Evolutionary conservation across 148 eudicot genomes (phyloP), one percentile per base, ranked within the genome.

Genomic region (Amaranthus hypochondriacus): DNA sequence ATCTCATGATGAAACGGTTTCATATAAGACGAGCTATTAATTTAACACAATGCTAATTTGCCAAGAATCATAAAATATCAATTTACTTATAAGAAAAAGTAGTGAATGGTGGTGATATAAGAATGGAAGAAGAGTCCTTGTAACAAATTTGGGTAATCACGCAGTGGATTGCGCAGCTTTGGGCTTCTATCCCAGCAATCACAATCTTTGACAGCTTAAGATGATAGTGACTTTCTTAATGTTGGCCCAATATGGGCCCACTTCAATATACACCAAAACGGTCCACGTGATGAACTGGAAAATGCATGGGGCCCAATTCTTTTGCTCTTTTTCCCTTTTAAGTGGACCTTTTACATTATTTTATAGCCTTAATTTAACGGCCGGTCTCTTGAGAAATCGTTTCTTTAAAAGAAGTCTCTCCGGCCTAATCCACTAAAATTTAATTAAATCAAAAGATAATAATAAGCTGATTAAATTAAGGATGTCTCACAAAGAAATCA

Each of bases 131-230:
- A 53, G 62, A 44, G 61, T 4, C 44, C 61, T 15, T 42, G 50
- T 54, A 69, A 55, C 49, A 59, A 15, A 28, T 6, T 62, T 51
- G 62, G 48, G 56, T 63, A 76, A 70, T 76, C 79, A 70, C 69
- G 74, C 69, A 70, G 62, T 53, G 68, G 79, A 76, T 76, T 70
- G 79, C 74, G 74, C 75, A 61, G 12, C 2, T 60, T n/a, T 76
- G 68, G 75, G 74, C 42, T 50, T 7, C 0, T 71, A 6, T 28
- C 5, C 47, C 15, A 48, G 0, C 10, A 56, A 63, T 28, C 58
- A 12, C n/a, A 21, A 65, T 74, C 68, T 68, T 50, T 61, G 46
- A 61, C 73, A 76, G 56, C 67, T 76, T 60, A 53, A 11, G 28
- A 48, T 48, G 75, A 77, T n/a, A 53, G 56, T 13, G 69, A 70